Evolutionary conservation across 345 rosid species (phyloP).

Genomic region (Salix purpurea): DNA sequence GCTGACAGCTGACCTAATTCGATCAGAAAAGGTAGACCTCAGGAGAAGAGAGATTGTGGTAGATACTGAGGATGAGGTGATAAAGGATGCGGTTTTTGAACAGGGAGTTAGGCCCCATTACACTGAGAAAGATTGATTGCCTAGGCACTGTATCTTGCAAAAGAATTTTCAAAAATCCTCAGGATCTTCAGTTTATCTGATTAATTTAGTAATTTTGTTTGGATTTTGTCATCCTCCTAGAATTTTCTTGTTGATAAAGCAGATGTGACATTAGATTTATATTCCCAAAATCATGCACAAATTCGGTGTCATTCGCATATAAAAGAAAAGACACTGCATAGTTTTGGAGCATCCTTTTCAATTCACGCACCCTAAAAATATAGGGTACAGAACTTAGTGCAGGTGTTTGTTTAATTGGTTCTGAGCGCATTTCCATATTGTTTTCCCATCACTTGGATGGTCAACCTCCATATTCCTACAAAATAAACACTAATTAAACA

Average conservation of each 20-base stretch:
- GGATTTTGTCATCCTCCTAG: too few relatives aligned
- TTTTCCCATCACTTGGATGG: background rate
- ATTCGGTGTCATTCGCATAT: too few relatives aligned
- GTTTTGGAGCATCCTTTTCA: too few relatives aligned
- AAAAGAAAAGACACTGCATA: too few relatives aligned
- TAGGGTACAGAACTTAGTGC: too few relatives aligned
- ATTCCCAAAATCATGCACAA: too few relatives aligned
- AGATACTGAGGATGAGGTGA: constrained; percentile 65
- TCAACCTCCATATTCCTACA: background rate
- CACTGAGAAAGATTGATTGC: constrained; percentile 14
- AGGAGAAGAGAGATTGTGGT: constrained; percentile 44
- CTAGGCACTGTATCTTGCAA: background rate
- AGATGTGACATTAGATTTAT: too few relatives aligned
- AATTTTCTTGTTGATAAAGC: too few relatives aligned
- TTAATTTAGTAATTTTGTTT: too few relatives aligned
- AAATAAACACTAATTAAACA: background rate
- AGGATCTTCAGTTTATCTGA: too few relatives aligned
- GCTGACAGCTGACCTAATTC: constrained; percentile 52
- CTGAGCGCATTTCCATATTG: background rate
- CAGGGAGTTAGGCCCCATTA: constrained; percentile 53
- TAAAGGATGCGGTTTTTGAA: constrained; percentile 86
- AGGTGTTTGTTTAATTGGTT: too few relatives aligned
- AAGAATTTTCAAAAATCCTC: background rate
- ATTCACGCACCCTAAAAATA: too few relatives aligned
- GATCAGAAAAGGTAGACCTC: constrained; percentile 46